Percentiles rank a stretch among this genome's conserved stretches.
Evolutionary conservation across 305 asterid genomes (phyloP).

Genomic region (Fraxinus dipetala): DNA sequence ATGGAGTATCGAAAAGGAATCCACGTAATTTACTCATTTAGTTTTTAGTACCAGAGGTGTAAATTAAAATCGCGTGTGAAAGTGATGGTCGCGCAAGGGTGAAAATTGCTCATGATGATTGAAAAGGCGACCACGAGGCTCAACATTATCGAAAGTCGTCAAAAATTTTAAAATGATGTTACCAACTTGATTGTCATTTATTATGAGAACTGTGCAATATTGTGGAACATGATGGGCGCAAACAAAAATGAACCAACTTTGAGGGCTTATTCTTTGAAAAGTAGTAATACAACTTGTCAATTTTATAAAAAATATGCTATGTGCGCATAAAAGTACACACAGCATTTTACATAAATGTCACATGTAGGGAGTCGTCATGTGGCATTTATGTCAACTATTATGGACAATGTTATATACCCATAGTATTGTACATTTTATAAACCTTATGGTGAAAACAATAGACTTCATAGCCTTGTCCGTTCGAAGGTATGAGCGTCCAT

Average conservation of each 20-base stretch:
- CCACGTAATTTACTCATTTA: neutral
- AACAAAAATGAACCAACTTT: neutral
- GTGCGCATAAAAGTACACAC: too few relatives aligned
- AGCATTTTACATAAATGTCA: too few relatives aligned
- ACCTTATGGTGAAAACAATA: neutral
- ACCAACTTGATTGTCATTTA: neutral
- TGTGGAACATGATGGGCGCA: neutral
- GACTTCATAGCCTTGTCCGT: neutral
- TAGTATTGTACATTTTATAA: too few relatives aligned
- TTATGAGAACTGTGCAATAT: neutral
- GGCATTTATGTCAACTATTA: too few relatives aligned
- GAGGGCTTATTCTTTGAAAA: neutral
- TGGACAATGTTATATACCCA: too few relatives aligned
- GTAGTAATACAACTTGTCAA: too few relatives aligned
- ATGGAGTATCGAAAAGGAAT: neutral
- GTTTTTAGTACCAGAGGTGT: neutral
- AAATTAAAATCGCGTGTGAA: neutral
- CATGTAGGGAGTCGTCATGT: too few relatives aligned
- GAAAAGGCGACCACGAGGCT: neutral
- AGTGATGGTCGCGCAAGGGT: neutral
- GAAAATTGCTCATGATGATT: neutral
- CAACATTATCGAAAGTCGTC: neutral
- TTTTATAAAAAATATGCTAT: too few relatives aligned
- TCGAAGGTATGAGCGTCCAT: neutral
- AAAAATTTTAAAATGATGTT: neutral